Evolutionary conservation across 306 rosid species (phyloP).

Genomic region (Malus fusca): DNA sequence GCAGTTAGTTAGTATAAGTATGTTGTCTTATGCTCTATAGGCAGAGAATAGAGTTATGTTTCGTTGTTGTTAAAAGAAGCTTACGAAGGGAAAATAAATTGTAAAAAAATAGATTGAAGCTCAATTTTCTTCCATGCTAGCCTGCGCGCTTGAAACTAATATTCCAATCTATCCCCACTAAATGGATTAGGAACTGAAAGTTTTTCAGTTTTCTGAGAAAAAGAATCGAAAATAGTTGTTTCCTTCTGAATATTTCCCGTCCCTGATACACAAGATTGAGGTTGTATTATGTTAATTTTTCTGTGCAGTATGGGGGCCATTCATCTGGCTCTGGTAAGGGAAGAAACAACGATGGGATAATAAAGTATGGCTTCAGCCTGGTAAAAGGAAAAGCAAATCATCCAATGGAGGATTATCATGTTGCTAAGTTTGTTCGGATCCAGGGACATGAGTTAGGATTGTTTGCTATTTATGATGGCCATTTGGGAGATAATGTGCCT

Average conservation of each 20-base stretch:
- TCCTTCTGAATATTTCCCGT: slow-evolving; percentile 3
- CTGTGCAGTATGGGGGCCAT: slow-evolving; percentile 46
- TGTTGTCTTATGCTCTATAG: background rate
- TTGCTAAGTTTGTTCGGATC: slow-evolving; percentile 66
- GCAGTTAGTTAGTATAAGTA: background rate
- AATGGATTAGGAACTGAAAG: background rate
- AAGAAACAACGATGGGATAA: slow-evolving; percentile 52
- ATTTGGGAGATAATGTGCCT: slow-evolving; percentile 80
- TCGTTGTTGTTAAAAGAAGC: background rate
- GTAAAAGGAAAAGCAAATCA: slow-evolving; percentile 93
- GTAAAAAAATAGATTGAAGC: background rate
- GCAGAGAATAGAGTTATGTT: background rate
- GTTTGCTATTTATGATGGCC: slow-evolving; percentile 93
- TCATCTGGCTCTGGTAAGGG: slow-evolving; percentile 84
- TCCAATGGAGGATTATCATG: slow-evolving; percentile 99
- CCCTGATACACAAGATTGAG: background rate
- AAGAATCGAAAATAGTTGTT: slow-evolving; percentile 15
- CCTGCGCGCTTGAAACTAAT: background rate
- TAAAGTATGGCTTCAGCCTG: slow-evolving; percentile 78
- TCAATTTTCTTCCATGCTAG: background rate
- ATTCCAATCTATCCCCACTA: background rate
- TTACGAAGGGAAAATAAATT: background rate
- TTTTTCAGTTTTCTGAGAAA: background rate
- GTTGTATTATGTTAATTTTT: slow-evolving; percentile 9
- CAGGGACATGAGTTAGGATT: slow-evolving; percentile 71